A percentile compares a stretch with the other conserved stretches of the same genome.
phyloP scores from a whole-genome alignment of 305 asterid genomes.

The Solanum hybrid region DNA sequence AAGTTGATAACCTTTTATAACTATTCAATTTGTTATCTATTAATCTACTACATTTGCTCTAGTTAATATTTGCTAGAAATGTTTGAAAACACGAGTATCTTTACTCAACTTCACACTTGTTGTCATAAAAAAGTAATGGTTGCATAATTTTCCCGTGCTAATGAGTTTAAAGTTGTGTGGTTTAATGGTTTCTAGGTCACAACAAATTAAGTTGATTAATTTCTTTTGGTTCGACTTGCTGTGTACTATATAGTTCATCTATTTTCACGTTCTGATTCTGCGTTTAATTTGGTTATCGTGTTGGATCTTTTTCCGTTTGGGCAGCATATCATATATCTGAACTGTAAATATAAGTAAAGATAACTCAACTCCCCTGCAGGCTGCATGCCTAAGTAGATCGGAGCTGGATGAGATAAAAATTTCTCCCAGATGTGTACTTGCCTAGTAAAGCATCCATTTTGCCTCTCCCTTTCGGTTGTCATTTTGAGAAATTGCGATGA shows the following conservation, averaged over 20 bases:
- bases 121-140: background rate
- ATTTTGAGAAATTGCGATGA: background rate
- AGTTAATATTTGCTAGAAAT: background rate
- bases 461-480: background rate
- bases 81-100: background rate
- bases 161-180: too few species aligned
- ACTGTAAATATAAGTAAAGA: background rate
- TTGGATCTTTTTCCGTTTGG: background rate
- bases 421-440: background rate
- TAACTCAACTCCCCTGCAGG: background rate
- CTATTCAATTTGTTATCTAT: background rate
- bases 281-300: background rate
- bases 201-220: background rate
- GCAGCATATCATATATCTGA: background rate
- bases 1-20: background rate
- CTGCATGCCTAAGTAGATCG: too few species aligned
- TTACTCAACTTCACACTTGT: background rate
- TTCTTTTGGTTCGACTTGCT: background rate
- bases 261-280: background rate
- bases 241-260: background rate
- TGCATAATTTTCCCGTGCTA: too few species aligned
- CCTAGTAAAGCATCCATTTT: background rate
- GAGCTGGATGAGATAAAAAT: too few species aligned
- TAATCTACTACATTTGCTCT: background rate
- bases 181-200: too few species aligned